These are phyloP conservation scores for Jaltomata sinuosa DNA, from an alignment of 257 asterid genomes.

Conservation along the genomic window DNA sequence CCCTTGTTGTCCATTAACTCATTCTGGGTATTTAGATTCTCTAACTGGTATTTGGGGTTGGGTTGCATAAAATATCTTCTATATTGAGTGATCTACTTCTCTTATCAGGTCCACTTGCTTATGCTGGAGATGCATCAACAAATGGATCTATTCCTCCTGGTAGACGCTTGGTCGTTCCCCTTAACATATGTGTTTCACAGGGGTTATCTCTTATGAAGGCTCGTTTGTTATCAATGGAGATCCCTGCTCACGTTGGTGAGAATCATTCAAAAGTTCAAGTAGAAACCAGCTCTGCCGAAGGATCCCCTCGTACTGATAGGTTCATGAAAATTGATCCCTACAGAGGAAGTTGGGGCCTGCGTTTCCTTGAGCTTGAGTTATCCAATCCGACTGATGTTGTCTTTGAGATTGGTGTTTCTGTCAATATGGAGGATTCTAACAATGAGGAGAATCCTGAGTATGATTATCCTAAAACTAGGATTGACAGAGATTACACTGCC, in stretches of 20 bases:
- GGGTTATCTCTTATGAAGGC: conserved; percentile 89
- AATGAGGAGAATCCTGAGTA: conserved; percentile 35
- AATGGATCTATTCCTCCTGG: conserved; percentile 60
- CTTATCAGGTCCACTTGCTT: conserved; percentile 43
- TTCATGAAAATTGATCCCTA: conserved; percentile 92
- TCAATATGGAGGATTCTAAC: conserved; percentile 50
- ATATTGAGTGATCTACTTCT: conserved; percentile 14
- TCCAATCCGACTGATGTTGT: conserved; percentile 94
- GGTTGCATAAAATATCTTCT: conserved; percentile 3
- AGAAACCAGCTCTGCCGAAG: conserved; percentile 28
- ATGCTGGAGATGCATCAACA: conserved; percentile 32
- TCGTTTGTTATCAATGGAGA: conserved; percentile 94
- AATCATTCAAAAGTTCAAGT: conserved; percentile 33
- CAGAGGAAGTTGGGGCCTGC: conserved; percentile 99
- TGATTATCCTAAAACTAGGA: conserved; percentile 82
- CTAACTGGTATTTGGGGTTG: neutral
- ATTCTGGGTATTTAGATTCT: neutral
- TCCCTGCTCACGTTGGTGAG: conserved; percentile 88
- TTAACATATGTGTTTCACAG: conserved; percentile 75
- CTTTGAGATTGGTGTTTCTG: conserved; percentile 85
- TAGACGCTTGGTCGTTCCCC: conserved; percentile 79
- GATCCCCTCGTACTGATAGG: conserved; percentile 40
- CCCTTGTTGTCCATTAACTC: neutral
- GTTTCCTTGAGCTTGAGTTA: conserved; percentile 88
- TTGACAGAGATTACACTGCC: conserved; percentile 90